Evolutionary conservation across 352 stramenopile species (phyloP).

Genomic region (Phytophthora macrochlamydospora): DNA sequence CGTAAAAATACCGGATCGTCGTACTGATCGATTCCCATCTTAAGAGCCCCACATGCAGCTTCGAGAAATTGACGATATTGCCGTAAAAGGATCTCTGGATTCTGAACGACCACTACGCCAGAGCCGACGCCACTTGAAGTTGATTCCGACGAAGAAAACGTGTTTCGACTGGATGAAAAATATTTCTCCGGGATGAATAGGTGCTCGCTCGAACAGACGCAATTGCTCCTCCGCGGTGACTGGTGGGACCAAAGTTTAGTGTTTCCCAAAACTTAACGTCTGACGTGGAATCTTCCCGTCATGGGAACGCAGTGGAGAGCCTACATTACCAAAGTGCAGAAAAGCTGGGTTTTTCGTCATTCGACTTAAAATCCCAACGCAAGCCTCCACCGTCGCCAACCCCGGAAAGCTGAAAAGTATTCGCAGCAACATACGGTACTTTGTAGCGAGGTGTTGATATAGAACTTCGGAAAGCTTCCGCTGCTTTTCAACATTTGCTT

Average conservation of each 20-base stretch:
- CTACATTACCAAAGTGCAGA: conserved; percentile 61
- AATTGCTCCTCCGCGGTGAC: conserved; percentile 28
- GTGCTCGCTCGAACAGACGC: conserved; percentile 21
- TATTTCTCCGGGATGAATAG: conserved; percentile 42
- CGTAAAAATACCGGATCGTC: conserved; percentile 68
- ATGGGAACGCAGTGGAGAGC: conserved; percentile 48
- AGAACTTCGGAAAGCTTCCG: conserved; percentile 63
- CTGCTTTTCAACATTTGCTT: conserved; percentile 67
- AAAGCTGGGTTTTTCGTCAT: conserved; percentile 80
- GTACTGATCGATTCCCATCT: conserved; percentile 66
- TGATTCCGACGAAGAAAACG: conserved; percentile 49
- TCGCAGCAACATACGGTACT: conserved; percentile 77
- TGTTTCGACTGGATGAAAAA: conserved; percentile 34
- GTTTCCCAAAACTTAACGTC: conserved; percentile 68
- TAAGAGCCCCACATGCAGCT: conserved; percentile 53
- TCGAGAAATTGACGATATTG: conserved; percentile 84
- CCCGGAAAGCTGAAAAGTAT: conserved; percentile 81
- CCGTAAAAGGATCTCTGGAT: conserved; percentile 69
- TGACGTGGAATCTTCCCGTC: conserved; percentile 52
- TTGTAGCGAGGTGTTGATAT: conserved; percentile 73
- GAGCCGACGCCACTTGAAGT: conserved; percentile 36
- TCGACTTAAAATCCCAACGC: conserved; percentile 70
- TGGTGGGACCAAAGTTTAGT: conserved; percentile 48
- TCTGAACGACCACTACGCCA: conserved; percentile 56
- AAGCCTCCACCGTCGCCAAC: conserved; percentile 73